Evolutionary conservation across 1,284 basidiomycete species (phyloP).

Genomic region (Vanrija sp.): DNA sequence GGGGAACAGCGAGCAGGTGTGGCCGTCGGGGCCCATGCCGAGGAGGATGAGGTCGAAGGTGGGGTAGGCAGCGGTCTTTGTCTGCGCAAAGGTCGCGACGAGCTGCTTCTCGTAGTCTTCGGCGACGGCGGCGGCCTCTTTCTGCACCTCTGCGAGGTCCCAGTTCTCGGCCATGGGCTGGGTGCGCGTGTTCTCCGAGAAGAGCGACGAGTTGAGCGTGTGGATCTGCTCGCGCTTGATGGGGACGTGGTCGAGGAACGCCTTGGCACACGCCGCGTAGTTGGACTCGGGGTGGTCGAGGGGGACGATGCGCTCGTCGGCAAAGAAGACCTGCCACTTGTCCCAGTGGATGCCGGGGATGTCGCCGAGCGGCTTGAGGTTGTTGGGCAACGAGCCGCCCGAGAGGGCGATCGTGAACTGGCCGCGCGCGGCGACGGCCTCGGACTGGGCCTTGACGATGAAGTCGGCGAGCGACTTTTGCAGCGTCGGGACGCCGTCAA

Average conservation of each 20-base stretch:
- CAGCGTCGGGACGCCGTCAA: slow-evolving; percentile 56
- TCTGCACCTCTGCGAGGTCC: slow-evolving; percentile 44
- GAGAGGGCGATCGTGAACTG: slow-evolving; percentile 90
- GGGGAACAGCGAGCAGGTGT: slow-evolving; percentile 96
- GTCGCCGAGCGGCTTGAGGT: slow-evolving; percentile 67
- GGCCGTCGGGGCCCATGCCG: slow-evolving; percentile 91
- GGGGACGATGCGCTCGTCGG: slow-evolving; percentile 89
- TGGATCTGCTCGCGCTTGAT: slow-evolving; percentile 72
- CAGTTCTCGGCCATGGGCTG: slow-evolving; percentile 33
- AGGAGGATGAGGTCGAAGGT: slow-evolving; percentile 91
- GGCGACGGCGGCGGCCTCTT: slow-evolving; percentile 73
- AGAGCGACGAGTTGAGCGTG: slow-evolving; percentile 67
- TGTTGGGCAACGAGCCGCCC: slow-evolving; percentile 85
- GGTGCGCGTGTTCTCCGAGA: slow-evolving; percentile 51
- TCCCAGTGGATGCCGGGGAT: slow-evolving; percentile 79
- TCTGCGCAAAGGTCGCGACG: slow-evolving; percentile 82
- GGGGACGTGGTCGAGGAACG: slow-evolving; percentile 79
- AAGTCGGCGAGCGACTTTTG: slow-evolving; percentile 70
- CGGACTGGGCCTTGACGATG: slow-evolving; percentile 81
- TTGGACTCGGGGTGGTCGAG: slow-evolving; percentile 91
- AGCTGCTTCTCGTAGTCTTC: slow-evolving; percentile 94
- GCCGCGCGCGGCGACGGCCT: slow-evolving; percentile 80
- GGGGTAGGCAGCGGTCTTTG: slow-evolving; percentile 86
- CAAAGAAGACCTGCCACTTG: slow-evolving; percentile 97
- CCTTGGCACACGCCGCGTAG: slow-evolving; percentile 69